These are phyloP conservation scores for Paecilomyces sp. DNA, from an alignment of 2,329 filamentous ascomycete genomes.

Conservation along the genomic window DNA sequence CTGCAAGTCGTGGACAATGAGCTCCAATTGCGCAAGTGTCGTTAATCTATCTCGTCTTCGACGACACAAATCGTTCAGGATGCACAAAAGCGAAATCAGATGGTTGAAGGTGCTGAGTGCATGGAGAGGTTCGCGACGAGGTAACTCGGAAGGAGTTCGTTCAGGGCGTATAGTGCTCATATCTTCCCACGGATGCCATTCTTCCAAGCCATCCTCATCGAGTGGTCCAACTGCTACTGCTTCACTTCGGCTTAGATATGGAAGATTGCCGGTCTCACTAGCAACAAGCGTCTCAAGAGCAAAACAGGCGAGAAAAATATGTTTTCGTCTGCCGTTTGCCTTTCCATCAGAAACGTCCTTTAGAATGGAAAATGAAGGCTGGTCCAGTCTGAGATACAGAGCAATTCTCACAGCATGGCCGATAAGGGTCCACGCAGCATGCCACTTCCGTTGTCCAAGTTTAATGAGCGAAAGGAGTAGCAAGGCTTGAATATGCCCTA, in stretches of 20 bases:
- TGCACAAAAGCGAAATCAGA: constrained; percentile 33
- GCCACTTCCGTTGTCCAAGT: not conserved
- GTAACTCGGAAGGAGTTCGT: constrained; percentile 16
- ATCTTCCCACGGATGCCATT: constrained; percentile 66
- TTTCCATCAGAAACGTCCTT: not conserved
- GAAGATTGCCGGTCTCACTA: constrained; percentile 5
- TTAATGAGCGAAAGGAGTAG: not conserved
- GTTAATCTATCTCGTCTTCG: constrained; percentile 14
- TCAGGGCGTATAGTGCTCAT: constrained; percentile 26
- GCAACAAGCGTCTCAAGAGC: constrained; percentile 2
- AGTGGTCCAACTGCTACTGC: constrained; percentile 43
- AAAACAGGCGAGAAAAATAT: constrained; percentile 3
- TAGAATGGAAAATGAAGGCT: constrained; percentile 5
- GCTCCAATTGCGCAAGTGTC: constrained; percentile 19
- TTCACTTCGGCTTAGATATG: constrained; percentile 25
- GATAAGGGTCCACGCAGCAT: not conserved
- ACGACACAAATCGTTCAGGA: constrained; percentile 26
- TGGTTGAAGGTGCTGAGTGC: constrained; percentile 48
- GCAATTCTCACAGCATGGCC: constrained; percentile 5
- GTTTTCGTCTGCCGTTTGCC: not conserved
- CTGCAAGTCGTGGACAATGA: constrained; percentile 23
- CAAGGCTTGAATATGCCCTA: not conserved
- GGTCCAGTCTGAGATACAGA: constrained; percentile 5
- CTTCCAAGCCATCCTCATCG: constrained; percentile 61
- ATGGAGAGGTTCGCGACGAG: constrained; percentile 33